Evolutionary conservation across 495 filamentous ascomycete species (phyloP), one percentile per base, ranked within the genome.

Genomic region (Neurospora sp.): DNA sequence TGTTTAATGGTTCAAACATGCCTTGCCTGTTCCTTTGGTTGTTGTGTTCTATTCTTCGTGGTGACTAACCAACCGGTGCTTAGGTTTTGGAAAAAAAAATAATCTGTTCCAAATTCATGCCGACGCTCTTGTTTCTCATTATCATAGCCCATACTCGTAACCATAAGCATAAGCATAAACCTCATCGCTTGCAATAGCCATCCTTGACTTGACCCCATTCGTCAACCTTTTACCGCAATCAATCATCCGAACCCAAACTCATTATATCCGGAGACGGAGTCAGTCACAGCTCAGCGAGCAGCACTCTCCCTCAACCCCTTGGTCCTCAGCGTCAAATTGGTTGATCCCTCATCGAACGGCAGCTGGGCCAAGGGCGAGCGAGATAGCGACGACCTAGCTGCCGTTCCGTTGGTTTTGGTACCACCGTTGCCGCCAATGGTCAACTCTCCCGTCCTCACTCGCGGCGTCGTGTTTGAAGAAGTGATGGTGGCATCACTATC

Each of bases 281-380:
- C 27, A 31, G 41, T 42, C 6, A 42, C 6, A 18, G 5, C 41
- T 76, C 70, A 81, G 0, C 70, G 70, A 9, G 82, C 81, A 61
- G 82, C 78, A 75, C 81, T 84, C 78, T 86, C 84, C 74, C 84
- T 77, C 75, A 86, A 22, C 9, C 84, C 84, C 76, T 85, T 86
- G 0, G 84, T 86, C 68, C 84, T 61, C 61, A 86, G 72, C 22
- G 81, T 83, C 27, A 85, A 72, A 74, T 80, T 84, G 4, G 75
- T 77, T 37, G 72, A 73, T 9, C 75, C 75, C 48, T 84, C 83
- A 3, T 80, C 81, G 71, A 86, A 85, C 40, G 82, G 83, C 18
- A 85, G 65, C 4, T 74, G 72, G 7, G 79, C 35, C 12, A 78
- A 72, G 9, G 73, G 71, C 22, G 69, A 59, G 35, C 40, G 6